phyloP scores from a whole-genome alignment of 164 flowering plant genomes.

The Vitis riparia region DNA sequence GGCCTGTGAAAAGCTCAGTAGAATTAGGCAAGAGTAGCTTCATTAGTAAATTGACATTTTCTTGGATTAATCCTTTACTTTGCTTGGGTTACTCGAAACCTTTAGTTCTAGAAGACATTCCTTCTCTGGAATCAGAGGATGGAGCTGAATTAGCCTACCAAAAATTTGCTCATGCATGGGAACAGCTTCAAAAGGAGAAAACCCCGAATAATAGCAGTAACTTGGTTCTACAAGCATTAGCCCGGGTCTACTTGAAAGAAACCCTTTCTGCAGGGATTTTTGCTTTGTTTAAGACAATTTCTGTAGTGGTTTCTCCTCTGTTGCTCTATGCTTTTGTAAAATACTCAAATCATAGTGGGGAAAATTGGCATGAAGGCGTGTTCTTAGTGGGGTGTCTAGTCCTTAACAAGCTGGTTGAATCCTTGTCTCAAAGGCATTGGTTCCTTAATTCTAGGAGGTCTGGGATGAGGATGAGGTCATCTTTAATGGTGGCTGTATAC shows the following conservation, averaged over 20 bases:
- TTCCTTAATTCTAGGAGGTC: slow-evolving; percentile 55
- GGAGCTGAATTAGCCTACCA: slow-evolving; percentile 55
- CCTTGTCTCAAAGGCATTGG: slow-evolving; percentile 69
- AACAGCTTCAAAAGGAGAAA: slow-evolving; percentile 21
- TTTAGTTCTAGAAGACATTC: slow-evolving; percentile 61
- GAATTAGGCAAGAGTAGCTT: slow-evolving; percentile 28
- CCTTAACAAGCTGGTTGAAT: slow-evolving; percentile 58
- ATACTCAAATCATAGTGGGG: slow-evolving; percentile 35
- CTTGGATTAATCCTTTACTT: slow-evolving; percentile 77
- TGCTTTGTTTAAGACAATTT: slow-evolving; percentile 48
- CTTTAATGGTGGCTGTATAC: slow-evolving; percentile 69
- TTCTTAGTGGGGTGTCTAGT: slow-evolving; percentile 53
- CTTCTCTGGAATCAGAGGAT: slow-evolving; percentile 56
- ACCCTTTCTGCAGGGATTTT: slow-evolving; percentile 45
- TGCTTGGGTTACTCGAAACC: slow-evolving; percentile 58
- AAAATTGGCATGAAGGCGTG: slow-evolving; percentile 35
- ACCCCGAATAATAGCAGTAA: slow-evolving; percentile 16
- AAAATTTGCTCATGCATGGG: slow-evolving; percentile 48
- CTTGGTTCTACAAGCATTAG: slow-evolving; percentile 43
- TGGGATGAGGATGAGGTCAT: slow-evolving; percentile 84
- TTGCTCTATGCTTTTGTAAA: slow-evolving; percentile 61
- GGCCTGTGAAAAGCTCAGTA: slow-evolving; percentile 10
- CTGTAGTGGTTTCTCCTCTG: slow-evolving; percentile 57
- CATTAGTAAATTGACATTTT: slow-evolving; percentile 57
- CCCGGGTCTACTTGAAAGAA: slow-evolving; percentile 53